Evolutionary conservation across 148 eudicot species (phyloP), one percentile per base, ranked within the genome.

Genomic region (Diospyros kaki): DNA sequence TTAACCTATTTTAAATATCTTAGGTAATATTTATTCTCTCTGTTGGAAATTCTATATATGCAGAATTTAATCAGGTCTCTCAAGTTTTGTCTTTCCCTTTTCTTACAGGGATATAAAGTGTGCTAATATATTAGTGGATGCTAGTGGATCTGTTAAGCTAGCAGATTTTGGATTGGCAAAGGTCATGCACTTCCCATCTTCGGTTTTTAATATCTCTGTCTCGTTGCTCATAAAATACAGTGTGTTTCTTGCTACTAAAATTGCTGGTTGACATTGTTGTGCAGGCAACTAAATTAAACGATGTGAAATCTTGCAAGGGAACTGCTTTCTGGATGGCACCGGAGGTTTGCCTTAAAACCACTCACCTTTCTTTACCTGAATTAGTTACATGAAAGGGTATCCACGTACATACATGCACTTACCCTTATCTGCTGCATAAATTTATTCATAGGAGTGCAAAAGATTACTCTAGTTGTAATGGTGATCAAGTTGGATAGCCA

Each of bases 101-200:
- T 11, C 54, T 79, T 80, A 53, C 84, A 93, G 98, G 86, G 96
- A 93, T 84, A 91, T 93, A 54, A 93, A 93, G 79, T 86, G 96
- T 85, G 96, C 94, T 62, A 93, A 93, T 75, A 89, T 91, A 83
- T 84, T 93, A 83, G 93, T 91, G 73, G 89, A 83, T 78, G 81
- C 92, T 44, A 78, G 68, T 75, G 98, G 98, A 66, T 83, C 83
- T 50, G 92, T 93, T 75, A 93, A 93, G 62, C 98, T 91, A 67
- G 93, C 98, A 7, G 96, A 93, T 85, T 93, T 93, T 80, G 98
- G 98, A 58, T 86, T 93, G 86, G 98, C 98, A 68, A 93, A 93
- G 96, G 98, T 93, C 66, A 55, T 42, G 48, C 69, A 50, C 64
- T 40, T 59, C 64, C 75, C 79, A n/a, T 48, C 66, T 78, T 71